Conservation (phyloP, 805 yeast species). For the Candida mattraensis region DNA sequence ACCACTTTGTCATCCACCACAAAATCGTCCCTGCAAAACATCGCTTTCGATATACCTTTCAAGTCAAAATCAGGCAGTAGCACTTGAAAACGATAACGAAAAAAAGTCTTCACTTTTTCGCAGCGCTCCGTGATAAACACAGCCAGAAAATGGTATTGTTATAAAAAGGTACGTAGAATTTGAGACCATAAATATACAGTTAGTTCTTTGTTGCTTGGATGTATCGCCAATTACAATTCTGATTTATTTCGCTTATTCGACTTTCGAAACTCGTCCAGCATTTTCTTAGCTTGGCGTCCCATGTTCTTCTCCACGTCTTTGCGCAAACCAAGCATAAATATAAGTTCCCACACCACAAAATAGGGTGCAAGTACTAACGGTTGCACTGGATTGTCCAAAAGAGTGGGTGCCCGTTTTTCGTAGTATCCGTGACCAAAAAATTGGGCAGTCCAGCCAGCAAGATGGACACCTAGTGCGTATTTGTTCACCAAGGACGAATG, state of each 20-base stretch:
- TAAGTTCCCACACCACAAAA: slow-evolving; percentile 77
- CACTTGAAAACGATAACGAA: too few species aligned
- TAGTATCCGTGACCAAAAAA: slow-evolving; percentile 84
- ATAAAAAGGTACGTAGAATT: too few species aligned
- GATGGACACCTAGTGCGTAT: slow-evolving; percentile 43
- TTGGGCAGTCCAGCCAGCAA: slow-evolving; percentile 74
- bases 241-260: slow-evolving; percentile 2
- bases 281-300: slow-evolving; percentile 45
- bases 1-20: slow-evolving; percentile 52
- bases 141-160: too few species aligned
- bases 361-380: slow-evolving; percentile 90
- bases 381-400: slow-evolving; percentile 77
- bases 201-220: not conserved
- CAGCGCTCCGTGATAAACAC: too few species aligned
- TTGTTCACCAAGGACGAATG: slow-evolving; percentile 25
- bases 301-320: slow-evolving; percentile 49
- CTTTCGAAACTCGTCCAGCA: slow-evolving; percentile 29
- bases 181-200: slow-evolving; percentile 5
- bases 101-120: too few species aligned
- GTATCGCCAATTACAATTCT: too few species aligned
- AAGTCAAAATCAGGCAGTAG: too few species aligned
- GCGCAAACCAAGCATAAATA: slow-evolving; percentile 66
- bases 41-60: too few species aligned
- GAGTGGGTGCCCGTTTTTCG: slow-evolving; percentile 84
- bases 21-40: slow-evolving; percentile 10